These are phyloP conservation scores for Linnemannia hyalina DNA, from an alignment of 192 early-diverging fungal species.

Conservation along the genomic window DNA sequence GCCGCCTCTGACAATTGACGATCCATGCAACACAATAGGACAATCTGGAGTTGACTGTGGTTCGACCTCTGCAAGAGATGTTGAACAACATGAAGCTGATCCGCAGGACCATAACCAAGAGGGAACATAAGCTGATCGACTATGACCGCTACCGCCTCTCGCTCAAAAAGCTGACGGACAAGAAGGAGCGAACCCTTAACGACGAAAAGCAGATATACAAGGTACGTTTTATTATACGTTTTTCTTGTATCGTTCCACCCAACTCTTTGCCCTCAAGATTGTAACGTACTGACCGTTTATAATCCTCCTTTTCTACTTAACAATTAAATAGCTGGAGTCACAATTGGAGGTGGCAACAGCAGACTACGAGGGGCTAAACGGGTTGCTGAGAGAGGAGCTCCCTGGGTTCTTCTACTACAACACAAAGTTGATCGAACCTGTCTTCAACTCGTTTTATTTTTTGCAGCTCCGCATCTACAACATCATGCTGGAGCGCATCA, in stretches of 20 bases:
- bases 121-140: constrained; percentile 92
- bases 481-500: constrained; percentile 71
- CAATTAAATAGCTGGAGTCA: constrained; percentile 64
- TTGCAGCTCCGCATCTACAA: constrained; percentile 86
- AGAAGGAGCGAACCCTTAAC: constrained; percentile 68
- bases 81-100: constrained; percentile 82
- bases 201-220: constrained; percentile 79
- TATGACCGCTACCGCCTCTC: constrained; percentile 86
- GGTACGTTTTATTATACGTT: constrained; percentile 28
- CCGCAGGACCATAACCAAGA: constrained; percentile 87
- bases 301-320: too few relatives aligned
- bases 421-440: constrained; percentile 86
- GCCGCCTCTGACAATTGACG: not conserved
- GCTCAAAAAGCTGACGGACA: constrained; percentile 82
- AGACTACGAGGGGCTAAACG: constrained; percentile 90
- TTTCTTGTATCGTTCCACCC: not conserved
- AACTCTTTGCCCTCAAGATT: not conserved
- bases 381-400: constrained; percentile 84
- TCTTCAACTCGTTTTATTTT: constrained; percentile 87
- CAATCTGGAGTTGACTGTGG: constrained; percentile 80
- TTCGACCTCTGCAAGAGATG: constrained; percentile 85
- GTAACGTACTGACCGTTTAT: not conserved
- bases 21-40: constrained; percentile 59
- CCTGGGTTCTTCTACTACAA: constrained; percentile 82
- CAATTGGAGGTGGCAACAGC: constrained; percentile 84